Conservation (phyloP, 805 yeast species). For the Candida jianshihensis region DNA sequence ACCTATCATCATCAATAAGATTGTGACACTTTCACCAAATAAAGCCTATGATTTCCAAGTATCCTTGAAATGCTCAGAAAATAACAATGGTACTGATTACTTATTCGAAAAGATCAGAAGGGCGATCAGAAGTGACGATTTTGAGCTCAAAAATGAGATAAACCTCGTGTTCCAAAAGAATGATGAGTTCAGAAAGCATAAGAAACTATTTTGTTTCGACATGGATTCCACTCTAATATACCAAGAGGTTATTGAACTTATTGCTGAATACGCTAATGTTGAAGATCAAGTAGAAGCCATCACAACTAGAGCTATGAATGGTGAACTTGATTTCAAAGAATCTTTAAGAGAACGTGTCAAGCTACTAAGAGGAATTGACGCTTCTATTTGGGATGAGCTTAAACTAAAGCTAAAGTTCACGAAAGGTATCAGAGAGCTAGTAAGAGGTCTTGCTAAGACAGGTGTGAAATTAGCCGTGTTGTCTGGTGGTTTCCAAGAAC, state of each 20-base stretch:
- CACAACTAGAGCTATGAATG: conserved; percentile 94
- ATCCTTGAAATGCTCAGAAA: conserved; percentile 12
- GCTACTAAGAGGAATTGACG: conserved; percentile 76
- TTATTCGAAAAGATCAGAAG: conserved; percentile 9
- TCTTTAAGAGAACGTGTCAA: conserved; percentile 70
- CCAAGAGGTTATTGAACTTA: conserved; percentile 94
- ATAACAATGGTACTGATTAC: conserved; percentile 6
- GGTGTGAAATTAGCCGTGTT: conserved; percentile 79
- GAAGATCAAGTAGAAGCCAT: conserved; percentile 82
- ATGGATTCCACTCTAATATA: conserved; percentile 96
- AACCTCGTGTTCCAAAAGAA: conserved; percentile 39
- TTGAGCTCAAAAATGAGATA: conserved; percentile 21
- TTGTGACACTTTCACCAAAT: conserved; percentile 24
- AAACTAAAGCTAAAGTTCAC: conserved; percentile 66
- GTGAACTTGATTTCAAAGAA: conserved; percentile 85
- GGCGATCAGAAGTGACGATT: conserved; percentile 5
- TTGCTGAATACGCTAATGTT: conserved; percentile 90
- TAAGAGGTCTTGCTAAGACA: conserved; percentile 47
- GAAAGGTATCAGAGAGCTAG: conserved; percentile 76
- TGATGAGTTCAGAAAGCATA: conserved; percentile 25
- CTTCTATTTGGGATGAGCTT: conserved; percentile 73
- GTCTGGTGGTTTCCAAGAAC: conserved; percentile 90
- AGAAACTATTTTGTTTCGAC: conserved; percentile 76
- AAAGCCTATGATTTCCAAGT: conserved; percentile 34
- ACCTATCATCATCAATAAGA: conserved; percentile 24